Evolutionary conservation across 1,284 basidiomycete genomes (phyloP), one percentile per base, ranked within the genome.

Genomic region (Prillingera fragicola): DNA sequence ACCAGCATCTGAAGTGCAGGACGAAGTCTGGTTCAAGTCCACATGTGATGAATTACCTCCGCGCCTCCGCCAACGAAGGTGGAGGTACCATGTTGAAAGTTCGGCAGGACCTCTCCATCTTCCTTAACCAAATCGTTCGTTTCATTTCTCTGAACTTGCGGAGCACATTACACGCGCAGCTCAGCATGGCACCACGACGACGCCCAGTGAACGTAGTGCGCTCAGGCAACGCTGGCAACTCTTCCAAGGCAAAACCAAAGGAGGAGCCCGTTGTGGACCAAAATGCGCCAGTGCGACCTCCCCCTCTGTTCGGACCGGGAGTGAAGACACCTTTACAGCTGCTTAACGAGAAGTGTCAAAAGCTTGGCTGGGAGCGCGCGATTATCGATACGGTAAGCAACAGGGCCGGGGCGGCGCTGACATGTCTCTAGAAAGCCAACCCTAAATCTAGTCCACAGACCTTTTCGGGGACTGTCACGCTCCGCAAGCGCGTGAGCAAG

Each of bases 211-310:
- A 73, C 56, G 86, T 90, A 34, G 81, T 90, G 50, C 85, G 84
- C 62, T 83, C 83, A 42, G 87, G 87, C 33, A 88, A 89, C 67
- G 83, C 86, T 14, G 86, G 86, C 32, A 88, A 87, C 61, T 85
- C 84, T 0, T 78, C 80, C 28, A 88, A 87, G 42, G 50, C 63
- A 2, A 63, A 62, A 54, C 73, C 19, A 45, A 72, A 59, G 33
- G 43, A 48, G 3, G 43, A 38, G 10, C 23, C 45, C 2, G 26
- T 46, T 4, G n/a, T n/a, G n/a, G n/a, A n/a, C n/a, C 29, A 37
- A 8, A 55, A 57, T 27, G 54, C 49, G 18, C 60, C 65, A 6
- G 57, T 62, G 4, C 50, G 66, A 13, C 70, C 72, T 8, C 68
- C 70, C 8, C 70, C 83, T 0, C 72, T 90, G 21, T 90, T 91